Evolutionary conservation across 768 basidiomycete species (phyloP).

Genomic region (Naganishia kalamii): DNA sequence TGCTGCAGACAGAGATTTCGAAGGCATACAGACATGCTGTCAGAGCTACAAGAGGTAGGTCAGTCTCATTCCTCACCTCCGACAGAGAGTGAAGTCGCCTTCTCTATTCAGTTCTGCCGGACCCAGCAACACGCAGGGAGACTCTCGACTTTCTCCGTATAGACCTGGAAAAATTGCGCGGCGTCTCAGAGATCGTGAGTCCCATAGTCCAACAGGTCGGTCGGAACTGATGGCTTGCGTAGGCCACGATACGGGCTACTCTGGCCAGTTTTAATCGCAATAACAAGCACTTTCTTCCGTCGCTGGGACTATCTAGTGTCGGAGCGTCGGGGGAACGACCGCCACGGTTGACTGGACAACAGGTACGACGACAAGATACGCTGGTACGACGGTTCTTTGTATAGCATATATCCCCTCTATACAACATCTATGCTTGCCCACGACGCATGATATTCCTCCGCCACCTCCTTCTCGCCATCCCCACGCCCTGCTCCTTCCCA

Average conservation of each 20-base stretch:
- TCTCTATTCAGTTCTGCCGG: slow-evolving; percentile 34
- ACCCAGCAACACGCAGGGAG: slow-evolving; percentile 36
- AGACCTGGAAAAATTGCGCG: slow-evolving; percentile 37
- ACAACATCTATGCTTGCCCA: slow-evolving; percentile 51
- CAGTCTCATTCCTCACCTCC: not conserved
- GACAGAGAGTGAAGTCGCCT: not conserved
- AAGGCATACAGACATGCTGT: slow-evolving; percentile 42
- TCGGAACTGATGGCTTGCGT: not conserved
- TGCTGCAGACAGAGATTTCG: slow-evolving; percentile 35
- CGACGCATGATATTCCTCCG: slow-evolving; percentile 82
- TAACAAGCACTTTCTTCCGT: slow-evolving; percentile 37
- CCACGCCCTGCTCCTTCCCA: slow-evolving; percentile 65
- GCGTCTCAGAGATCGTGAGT: slow-evolving; percentile 37
- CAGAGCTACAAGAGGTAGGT: slow-evolving; percentile 41
- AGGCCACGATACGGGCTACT: slow-evolving; percentile 33
- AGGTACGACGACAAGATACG: slow-evolving; percentile 6
- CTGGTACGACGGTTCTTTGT: slow-evolving; percentile 16
- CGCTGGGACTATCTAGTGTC: slow-evolving; percentile 33
- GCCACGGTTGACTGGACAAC: slow-evolving; percentile 7
- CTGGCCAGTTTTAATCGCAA: slow-evolving; percentile 38
- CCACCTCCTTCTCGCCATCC: slow-evolving; percentile 64
- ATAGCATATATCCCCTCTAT: not conserved
- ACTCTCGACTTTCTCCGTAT: slow-evolving; percentile 41
- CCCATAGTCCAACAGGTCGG: not conserved
- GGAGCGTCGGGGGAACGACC: slow-evolving; percentile 15